These are phyloP conservation scores for Peronospora belbahrii DNA, from an alignment of 352 stramenopile genomes.

Conservation along the genomic window DNA sequence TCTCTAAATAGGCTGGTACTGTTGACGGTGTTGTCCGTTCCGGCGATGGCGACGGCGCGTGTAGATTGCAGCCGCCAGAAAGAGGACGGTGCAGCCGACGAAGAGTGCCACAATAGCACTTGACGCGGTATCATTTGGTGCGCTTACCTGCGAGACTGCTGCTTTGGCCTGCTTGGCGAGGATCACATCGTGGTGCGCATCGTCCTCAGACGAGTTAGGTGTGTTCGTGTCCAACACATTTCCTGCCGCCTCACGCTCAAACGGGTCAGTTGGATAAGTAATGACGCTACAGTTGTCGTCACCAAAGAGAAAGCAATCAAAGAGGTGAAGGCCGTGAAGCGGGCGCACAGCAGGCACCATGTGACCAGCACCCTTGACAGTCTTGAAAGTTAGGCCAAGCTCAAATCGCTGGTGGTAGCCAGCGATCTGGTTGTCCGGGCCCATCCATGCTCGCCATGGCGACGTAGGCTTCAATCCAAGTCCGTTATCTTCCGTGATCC, in stretches of 20 bases:
- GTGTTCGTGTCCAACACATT: slow-evolving; percentile 4
- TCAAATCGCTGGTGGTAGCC: slow-evolving; percentile 81
- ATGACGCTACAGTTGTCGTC: slow-evolving; percentile 42
- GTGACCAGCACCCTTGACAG: slow-evolving; percentile 86
- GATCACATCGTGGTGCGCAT: slow-evolving; percentile 6
- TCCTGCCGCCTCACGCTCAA: slow-evolving; percentile 40
- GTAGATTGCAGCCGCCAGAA: slow-evolving; percentile 19
- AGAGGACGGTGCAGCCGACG: slow-evolving; percentile 17
- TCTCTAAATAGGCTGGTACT: slow-evolving; percentile 20
- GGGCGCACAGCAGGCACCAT: slow-evolving; percentile 72
- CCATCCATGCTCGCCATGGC: slow-evolving; percentile 47
- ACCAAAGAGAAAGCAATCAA: slow-evolving; percentile 68
- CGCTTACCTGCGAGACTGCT: slow-evolving; percentile 13
- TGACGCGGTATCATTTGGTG: slow-evolving; percentile 4
- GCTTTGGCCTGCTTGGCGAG: slow-evolving; percentile 11
- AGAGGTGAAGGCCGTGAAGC: slow-evolving; percentile 52
- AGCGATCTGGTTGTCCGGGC: slow-evolving; percentile 64
- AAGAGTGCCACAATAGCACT: slow-evolving; percentile 18
- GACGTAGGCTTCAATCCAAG: slow-evolving; percentile 34
- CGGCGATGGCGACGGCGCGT: slow-evolving; percentile 14
- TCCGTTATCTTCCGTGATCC: slow-evolving; percentile 42
- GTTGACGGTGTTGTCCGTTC: slow-evolving; percentile 8
- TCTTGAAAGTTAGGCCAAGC: slow-evolving; percentile 75
- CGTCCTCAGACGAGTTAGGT: slow-evolving; percentile 4
- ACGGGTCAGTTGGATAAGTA: slow-evolving; percentile 39